Base-by-base conservation (phyloP, 1,284 basidiomycete species). In the Apiotrichum porosum region DNA sequence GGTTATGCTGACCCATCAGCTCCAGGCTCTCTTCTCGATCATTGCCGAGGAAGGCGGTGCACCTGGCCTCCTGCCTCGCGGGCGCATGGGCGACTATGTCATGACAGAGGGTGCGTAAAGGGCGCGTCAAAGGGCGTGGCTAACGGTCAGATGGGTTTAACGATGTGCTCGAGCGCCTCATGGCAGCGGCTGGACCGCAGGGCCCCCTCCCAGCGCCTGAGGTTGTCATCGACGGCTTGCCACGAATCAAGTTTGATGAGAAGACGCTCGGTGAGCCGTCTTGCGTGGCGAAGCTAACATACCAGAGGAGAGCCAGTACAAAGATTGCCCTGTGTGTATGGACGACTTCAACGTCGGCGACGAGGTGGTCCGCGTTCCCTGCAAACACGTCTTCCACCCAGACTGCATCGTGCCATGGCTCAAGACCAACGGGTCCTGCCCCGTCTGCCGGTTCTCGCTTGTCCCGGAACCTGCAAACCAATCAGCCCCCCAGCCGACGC, bases 381-480 rank as follows among this genome's bases (percentile, higher is more conserved):
- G 72, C 63, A 55, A 53, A 62, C 72, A 74, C 48, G 56, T 69
- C 31, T 74, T 71, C 56, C 72, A 74, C 52, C 57, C 60, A 2
- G 68, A 68, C 44, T 74, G 72, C 44, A 50, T 74, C 2, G 56
- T 66, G 9, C 71, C 71, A 2, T 74, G 72, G 72, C 56, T 74
- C 9, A 61, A 66, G 52, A 52, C 55, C 12, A 74, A 74, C 48
- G 72, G 72, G 3, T 67, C 68, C 6, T 74, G 72, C 57, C 72
- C 72, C 0, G 69, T 71, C 9, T 74, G 71, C 42, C 70, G 70
- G 19, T 70, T 71, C 56, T 71, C 70, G 0, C 61, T 72, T 2
- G 67, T 72, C 0, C 62, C 68, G 1, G 26, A 21, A 13, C 32
- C 8, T 19, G 18, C 18, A 17, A 12, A 28, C 26, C n/a, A n/a